Evolutionary conservation across 116 monocot species (phyloP).

Genomic region (Trichopus zeylanicus): DNA sequence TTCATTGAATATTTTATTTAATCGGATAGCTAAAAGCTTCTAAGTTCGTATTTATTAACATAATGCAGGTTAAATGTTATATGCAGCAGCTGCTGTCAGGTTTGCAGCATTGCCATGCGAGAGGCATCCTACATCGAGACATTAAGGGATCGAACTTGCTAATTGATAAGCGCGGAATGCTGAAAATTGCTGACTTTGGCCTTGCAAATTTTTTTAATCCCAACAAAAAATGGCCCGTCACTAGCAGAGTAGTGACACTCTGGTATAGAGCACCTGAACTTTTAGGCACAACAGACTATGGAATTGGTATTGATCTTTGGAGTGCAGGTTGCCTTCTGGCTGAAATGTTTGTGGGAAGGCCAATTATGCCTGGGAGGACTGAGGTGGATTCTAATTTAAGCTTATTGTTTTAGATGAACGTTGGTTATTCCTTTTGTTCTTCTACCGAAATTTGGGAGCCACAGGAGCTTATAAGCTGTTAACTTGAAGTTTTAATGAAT

Average conservation of each 20-base stretch:
- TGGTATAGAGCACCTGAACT: conserved; percentile 60
- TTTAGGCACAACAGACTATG: conserved; percentile 40
- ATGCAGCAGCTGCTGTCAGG: too few species aligned
- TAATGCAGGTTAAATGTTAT: too few species aligned
- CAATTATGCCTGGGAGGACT: conserved; percentile 44
- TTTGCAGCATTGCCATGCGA: too few species aligned
- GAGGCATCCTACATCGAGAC: too few species aligned
- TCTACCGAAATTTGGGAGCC: too few species aligned
- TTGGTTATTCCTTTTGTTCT: too few species aligned
- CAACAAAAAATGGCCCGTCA: conserved; percentile 25
- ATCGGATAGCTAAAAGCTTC: too few species aligned
- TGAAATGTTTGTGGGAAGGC: conserved; percentile 41
- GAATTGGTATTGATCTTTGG: conserved; percentile 54
- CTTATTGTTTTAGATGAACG: not conserved
- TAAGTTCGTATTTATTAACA: too few species aligned
- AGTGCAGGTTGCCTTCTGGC: conserved; percentile 51
- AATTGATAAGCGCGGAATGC: conserved; percentile 44
- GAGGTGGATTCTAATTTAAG: conserved; percentile 18
- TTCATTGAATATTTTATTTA: too few species aligned
- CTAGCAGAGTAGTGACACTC: conserved; percentile 46
- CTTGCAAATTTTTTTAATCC: conserved; percentile 43
- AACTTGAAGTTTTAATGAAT: too few species aligned
- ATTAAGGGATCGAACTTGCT: too few species aligned
- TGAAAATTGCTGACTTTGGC: conserved; percentile 65
- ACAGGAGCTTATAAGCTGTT: too few species aligned